Base-by-base conservation (phyloP, 2,329 filamentous ascomycete species). In the Aureobasidium sp. region DNA sequence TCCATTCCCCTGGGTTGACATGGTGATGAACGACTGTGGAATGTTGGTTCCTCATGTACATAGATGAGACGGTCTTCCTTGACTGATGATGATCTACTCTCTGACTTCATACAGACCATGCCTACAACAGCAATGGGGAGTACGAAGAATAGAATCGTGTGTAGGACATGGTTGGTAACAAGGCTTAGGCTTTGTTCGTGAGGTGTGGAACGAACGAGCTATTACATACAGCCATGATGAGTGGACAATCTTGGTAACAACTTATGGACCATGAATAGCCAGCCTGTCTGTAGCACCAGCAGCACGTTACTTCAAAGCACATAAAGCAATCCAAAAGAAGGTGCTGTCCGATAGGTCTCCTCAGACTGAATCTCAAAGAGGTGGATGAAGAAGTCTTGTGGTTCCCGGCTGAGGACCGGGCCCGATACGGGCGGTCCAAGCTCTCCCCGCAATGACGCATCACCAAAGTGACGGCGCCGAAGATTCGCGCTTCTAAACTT, bases 381-480 rank as follows among this genome's bases (percentile, higher is more conserved):
- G n/a, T 4, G 7, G 45, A 32, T 9, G 21, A 2, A 39, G n/a
- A 39, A 29, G 34, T 3, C 16, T n/a, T 21, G 47, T 34, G 11
- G 4, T 13, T 25, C 5, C 4, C 32, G 15, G 32, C n/a, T 34
- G 48, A 21, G 5, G 16, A 36, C 4, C 48, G 48, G 48, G 32
- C 32, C 48, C 32, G 49, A 25, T 8, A 21, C 34, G 49, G 49
- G 52, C 29, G 52, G 37, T 54, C 37, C 36, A 54, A 47, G 54
- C 42, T 59, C 34, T 34, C 54, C 42, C 54, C 54, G 42, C 42
- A 54, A 54, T 54, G 52, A 54, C 52, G 52, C 52, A 54, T 7
- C 15, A 11, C 37, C 10, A 44, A 47, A 59, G 9, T 21, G 54
- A 59, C 49, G 49, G 49, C 30, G 30, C 42, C 42, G 53, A 37